A percentile compares a stretch with the other conserved stretches of the same genome.
phyloP scores from a whole-genome alignment of 192 early-diverging fungal species.

The Phycomyces nitens region DNA sequence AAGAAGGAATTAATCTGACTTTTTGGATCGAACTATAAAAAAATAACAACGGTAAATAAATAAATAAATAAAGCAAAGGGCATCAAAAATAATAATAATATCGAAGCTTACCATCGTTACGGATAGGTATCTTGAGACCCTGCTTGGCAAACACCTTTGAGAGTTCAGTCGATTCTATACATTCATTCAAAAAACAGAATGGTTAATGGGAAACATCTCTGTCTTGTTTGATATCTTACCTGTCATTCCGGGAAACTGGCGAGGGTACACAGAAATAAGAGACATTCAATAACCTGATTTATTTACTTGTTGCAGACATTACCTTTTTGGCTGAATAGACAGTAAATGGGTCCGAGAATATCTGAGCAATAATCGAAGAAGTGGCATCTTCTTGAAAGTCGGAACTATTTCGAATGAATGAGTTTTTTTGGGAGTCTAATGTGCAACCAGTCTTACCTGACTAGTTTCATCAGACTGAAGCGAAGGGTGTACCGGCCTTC shows the following conservation, averaged over 20 bases:
- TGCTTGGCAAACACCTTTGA: slow-evolving; percentile 76
- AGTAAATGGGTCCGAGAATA: slow-evolving; percentile 66
- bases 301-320: neutral
- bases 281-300: neutral
- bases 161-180: slow-evolving; percentile 68
- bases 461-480: slow-evolving; percentile 67
- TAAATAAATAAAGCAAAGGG: too few species aligned
- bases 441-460: too few species aligned
- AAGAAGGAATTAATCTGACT: slow-evolving; percentile 2
- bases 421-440: slow-evolving; percentile 4
- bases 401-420: slow-evolving; percentile 16
- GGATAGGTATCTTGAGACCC: slow-evolving; percentile 76
- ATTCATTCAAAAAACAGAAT: neutral
- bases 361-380: slow-evolving; percentile 49
- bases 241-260: slow-evolving; percentile 75
- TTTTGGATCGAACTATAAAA: slow-evolving; percentile 13
- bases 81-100: neutral
- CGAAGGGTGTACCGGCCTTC: slow-evolving; percentile 67
- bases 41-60: too few species aligned
- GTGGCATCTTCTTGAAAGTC: slow-evolving; percentile 17
- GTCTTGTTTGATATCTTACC: slow-evolving; percentile 36
- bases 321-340: slow-evolving; percentile 77
- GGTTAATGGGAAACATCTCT: too few species aligned
- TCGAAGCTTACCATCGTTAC: slow-evolving; percentile 52
- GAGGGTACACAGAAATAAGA: neutral